These are phyloP conservation scores for Pseudopyricularia cyperi DNA, from an alignment of 2,329 filamentous ascomycete genomes.

Conservation along the genomic window DNA sequence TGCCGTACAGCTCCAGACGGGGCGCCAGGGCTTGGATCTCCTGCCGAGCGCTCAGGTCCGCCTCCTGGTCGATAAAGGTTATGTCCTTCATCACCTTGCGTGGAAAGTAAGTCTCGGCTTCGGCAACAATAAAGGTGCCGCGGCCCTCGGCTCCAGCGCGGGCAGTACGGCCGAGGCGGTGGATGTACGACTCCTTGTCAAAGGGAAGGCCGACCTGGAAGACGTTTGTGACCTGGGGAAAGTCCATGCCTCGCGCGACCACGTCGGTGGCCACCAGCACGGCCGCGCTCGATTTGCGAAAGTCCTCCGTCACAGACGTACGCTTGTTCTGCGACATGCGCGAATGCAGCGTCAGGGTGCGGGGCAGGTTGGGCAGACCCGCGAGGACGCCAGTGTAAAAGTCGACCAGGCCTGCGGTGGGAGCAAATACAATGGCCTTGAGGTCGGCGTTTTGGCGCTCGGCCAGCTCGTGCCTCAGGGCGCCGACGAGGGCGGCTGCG, in stretches of 20 bases:
- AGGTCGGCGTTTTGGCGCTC: constrained; percentile 34
- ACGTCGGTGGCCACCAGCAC: constrained; percentile 60
- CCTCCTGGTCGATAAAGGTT: constrained; percentile 30
- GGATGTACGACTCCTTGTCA: constrained; percentile 52
- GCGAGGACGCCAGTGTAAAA: constrained; percentile 35
- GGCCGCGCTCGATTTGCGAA: constrained; percentile 34
- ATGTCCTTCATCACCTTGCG: constrained; percentile 39
- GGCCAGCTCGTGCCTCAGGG: constrained; percentile 32
- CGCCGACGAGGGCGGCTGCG: constrained; percentile 42
- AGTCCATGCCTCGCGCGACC: constrained; percentile 60
- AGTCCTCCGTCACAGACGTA: constrained; percentile 47
- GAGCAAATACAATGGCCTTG: constrained; percentile 77
- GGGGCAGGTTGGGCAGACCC: constrained; percentile 24
- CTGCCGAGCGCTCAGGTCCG: constrained; percentile 27
- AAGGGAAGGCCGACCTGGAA: constrained; percentile 49
- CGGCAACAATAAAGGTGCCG: constrained; percentile 45
- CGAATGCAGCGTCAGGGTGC: constrained; percentile 33
- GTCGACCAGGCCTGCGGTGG: constrained; percentile 39
- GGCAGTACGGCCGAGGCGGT: constrained; percentile 53
- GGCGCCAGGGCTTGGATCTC: constrained; percentile 28
- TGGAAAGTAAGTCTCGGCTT: constrained; percentile 36
- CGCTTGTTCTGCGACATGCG: constrained; percentile 36
- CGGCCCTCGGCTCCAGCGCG: constrained; percentile 51
- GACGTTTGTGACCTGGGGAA: constrained; percentile 54
- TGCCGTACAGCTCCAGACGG: constrained; percentile 11